Base-by-base conservation (phyloP, 2,329 filamentous ascomycete genomes). In the Cryphonectria japonica region DNA sequence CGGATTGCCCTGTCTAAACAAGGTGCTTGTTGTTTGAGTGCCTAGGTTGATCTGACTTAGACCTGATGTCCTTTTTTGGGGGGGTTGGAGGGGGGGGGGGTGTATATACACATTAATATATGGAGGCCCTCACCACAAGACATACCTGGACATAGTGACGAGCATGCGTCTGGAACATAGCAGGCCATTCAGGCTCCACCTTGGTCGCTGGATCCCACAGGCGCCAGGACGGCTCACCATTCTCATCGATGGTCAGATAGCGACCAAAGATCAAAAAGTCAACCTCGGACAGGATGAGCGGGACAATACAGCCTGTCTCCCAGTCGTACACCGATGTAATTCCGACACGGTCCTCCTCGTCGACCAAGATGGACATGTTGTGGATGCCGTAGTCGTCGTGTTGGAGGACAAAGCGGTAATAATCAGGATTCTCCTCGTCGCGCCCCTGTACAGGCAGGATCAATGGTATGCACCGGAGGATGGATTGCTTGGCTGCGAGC, bases 331-430 rank as follows among this genome's bases (percentile, higher is more conserved):
- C 57, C 1, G 71, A 74, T 78, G 13, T 80, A 65, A 16, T 75
- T 72, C 54, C 71, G 60, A 63, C 64, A 54, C 29, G 19, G 5
- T 72, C 71, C 8, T 72, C 66, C 16, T 43, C 67, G 67, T 77
- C 74, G 39, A 72, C 71, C 59, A 66, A 69, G 52, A 77, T 74
- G 3, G 76, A 76, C 75, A 77, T 78, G 63, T 79, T 80, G 69
- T 80, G 77, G 59, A 79, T 77, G 57, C 78, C 78, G 72, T 78
- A 80, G 71, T 80, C 78, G 19, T 78, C 78, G 64, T 80, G 78
- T 4, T 81, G 76, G 32, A 81, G 75, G 66, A 80, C 79, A n/a
- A 78, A 73, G 29, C 75, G 77, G 70, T 79, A 73, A n/a, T 75
- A 77, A 69, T 79, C 79, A 9, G 78, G 63, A 4, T 43, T 43